Base-by-base conservation (phyloP, 140 eudicot species). In the Bidens hawaiensis region DNA sequence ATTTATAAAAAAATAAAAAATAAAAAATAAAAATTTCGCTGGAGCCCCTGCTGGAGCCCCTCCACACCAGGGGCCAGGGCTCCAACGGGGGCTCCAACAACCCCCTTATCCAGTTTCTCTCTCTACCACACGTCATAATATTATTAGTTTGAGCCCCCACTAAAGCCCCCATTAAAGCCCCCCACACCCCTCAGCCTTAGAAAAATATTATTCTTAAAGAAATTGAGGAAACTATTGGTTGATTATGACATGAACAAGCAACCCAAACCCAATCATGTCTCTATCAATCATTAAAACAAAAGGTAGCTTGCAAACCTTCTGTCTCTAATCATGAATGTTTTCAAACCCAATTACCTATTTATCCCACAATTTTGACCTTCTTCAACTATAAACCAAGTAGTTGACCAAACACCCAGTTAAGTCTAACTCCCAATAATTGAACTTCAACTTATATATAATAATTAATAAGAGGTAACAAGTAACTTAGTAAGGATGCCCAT, bases 271-370 rank as follows among this genome's bases (percentile, higher is more conserved):
- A 33, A 74, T 67, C 52, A 74, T 4, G 51, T 71, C 75, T 26
- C 70, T 74, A 18, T 51, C 74, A 67, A 67, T 67, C n/a, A 67
- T 74, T 67, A 67, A 48, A 58, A 50, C 60, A 61, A 67, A 67
- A 40, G 47, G 70, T 22, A 21, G 34, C 73, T 67, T 50, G 52
- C 65, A 67, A 67, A 66, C 69, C 64, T 22, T 36, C 25, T 23
- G 71, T 56, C 72, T 48, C 65, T 66, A 60, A 74, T 74, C 69
- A 74, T 74, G 64, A 38, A 74, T 26, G 68, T 74, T 74, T 74
- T 38, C 74, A 21, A 63, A 27, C 77, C 31, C 65, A 17, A 40
- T 21, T 41, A 18, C 34, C 24, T 62, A 50, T 27, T 38, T 6
- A 22, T 34, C 28, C 36, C 47, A 49, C 64, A 47, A 58, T 28